Percentiles rank a stretch among this genome's conserved stretches.
Evolutionary conservation across 2,329 filamentous ascomycete genomes (phyloP).

Genomic region (Cordyceps farinosa): DNA sequence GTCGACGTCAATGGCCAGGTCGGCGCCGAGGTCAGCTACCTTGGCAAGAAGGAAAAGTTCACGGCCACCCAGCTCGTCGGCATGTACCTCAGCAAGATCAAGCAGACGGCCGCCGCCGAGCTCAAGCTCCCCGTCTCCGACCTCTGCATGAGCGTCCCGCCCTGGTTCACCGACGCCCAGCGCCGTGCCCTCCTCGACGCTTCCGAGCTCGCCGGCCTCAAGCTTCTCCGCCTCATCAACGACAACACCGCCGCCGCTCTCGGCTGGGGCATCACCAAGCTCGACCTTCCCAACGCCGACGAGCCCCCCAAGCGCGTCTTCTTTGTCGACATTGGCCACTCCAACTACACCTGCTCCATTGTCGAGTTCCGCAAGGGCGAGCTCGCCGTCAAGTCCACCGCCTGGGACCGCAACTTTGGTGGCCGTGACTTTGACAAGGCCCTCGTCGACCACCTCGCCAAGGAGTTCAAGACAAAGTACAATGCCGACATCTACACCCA

Average conservation of each 20-base stretch:
- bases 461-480: conserved; percentile 96
- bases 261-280: conserved; percentile 96
- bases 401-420: conserved; percentile 94
- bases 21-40: conserved; percentile 87
- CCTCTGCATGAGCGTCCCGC: conserved; percentile 87
- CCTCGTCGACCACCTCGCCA: conserved; percentile 87
- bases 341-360: conserved; percentile 89
- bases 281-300: conserved; percentile 81
- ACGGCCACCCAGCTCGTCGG: conserved; percentile 88
- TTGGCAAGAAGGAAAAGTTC: conserved; percentile 94
- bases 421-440: conserved; percentile 96
- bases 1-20: conserved; percentile 92
- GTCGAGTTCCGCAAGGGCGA: conserved; percentile 98
- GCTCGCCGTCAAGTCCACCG: conserved; percentile 85
- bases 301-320: conserved; percentile 88
- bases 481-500: conserved; percentile 94
- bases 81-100: conserved; percentile 96
- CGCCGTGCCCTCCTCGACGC: conserved; percentile 86
- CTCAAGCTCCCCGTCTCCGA: conserved; percentile 89
- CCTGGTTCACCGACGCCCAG: conserved; percentile 96
- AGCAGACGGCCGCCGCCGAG: conserved; percentile 80
- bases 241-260: conserved; percentile 95
- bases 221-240: conserved; percentile 91
- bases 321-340: conserved; percentile 94
- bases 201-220: conserved; percentile 88